Evolutionary conservation across 2,329 filamentous ascomycete species (phyloP), one percentile per base, ranked within the genome.

Genomic region (Cadophora sp.): DNA sequence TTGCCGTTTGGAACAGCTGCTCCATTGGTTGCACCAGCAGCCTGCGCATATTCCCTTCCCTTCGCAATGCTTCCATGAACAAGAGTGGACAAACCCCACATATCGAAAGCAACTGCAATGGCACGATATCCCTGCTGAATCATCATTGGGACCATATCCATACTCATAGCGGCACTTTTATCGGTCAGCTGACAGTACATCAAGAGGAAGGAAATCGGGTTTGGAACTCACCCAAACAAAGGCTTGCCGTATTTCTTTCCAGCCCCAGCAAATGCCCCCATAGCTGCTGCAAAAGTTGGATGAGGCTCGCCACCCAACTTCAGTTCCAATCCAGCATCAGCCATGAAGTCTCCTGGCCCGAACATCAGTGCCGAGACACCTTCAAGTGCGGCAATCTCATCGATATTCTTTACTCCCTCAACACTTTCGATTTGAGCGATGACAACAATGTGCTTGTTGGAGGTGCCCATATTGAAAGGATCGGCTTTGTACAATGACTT

Each of bases 401-500:
- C 63, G 7, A 65, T 47, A 30, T 65, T 65, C 36, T 65, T 51
- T 7, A 59, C 56, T 13, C 63, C 63, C 30, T 65, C 39, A 33
- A 65, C 63, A 59, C 63, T 65, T 48, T 65, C 63, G 16, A 65
- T 65, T 30, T 65, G 63, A 13, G 63, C 63, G 9, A 65, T 51
- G 7, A 65, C 48, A 14, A 53, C 63, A 47, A 60, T 53, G 22
- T 65, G 63, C 22, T 36, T 45, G 24, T 65, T 65, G 4, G 63
- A 65, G 16, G 63, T 65, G 1, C 48, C 58, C 56, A 65, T 60
- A 20, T 65, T 65, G 39, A 53, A 65, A 14, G 56, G 47, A 24
- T 65, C 63, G 5, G 36, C 56, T 41, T 47, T 22, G 48, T 65
- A 65, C 2, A 65, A 30, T 1, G 63, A 65, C 9, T 39, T 45